phyloP scores from a whole-genome alignment of 306 rosid species.

The Quercus berberidifolia region DNA sequence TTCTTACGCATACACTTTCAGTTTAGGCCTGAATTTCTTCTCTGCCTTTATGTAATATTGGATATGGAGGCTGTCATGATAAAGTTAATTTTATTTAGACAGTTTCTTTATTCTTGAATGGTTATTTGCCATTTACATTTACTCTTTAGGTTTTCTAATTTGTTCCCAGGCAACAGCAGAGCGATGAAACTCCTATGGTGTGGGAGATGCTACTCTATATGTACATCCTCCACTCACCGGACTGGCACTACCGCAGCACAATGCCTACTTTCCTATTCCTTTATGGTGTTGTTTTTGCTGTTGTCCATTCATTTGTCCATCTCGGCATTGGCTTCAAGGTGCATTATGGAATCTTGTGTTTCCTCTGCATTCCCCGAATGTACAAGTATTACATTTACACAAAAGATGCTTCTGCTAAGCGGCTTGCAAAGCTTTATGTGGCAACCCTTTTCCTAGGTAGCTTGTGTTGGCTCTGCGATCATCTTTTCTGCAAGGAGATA shows the following conservation, averaged over 20 bases:
- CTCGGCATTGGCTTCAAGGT: constrained; percentile 69
- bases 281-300: constrained; percentile 64
- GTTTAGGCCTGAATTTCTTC: constrained; percentile 2
- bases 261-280: constrained; percentile 83
- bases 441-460: constrained; percentile 58
- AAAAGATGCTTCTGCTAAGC: constrained; percentile 49
- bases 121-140: constrained; percentile 26
- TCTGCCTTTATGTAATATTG: neutral
- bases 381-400: constrained; percentile 82
- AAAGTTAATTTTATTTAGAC: neutral
- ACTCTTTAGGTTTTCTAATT: neutral
- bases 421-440: constrained; percentile 53
- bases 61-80: neutral
- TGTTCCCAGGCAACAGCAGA: constrained; percentile 77
- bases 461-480: constrained; percentile 64
- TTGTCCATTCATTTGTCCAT: constrained; percentile 50
- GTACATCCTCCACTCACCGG: constrained; percentile 84
- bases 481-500: constrained; percentile 60
- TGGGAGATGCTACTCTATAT: constrained; percentile 89
- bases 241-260: constrained; percentile 84
- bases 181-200: constrained; percentile 89
- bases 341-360: constrained; percentile 58
- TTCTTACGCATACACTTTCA: neutral
- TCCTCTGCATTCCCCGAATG: constrained; percentile 85
- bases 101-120: constrained; percentile 19